Evolutionary conservation across 2,329 filamentous ascomycete genomes (phyloP).

Genomic region (Fusarium gaditjirri): DNA sequence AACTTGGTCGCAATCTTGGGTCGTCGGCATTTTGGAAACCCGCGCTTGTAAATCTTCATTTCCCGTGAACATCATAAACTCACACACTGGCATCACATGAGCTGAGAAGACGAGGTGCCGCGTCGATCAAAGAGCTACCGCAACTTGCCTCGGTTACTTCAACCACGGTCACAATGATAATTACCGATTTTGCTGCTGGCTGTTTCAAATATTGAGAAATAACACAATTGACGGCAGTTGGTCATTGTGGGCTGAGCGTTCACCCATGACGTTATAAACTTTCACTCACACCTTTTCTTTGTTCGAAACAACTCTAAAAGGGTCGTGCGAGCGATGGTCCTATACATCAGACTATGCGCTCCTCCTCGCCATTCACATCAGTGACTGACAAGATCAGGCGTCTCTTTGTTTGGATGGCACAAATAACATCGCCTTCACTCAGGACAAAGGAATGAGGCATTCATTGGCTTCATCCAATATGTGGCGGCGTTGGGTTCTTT

Average conservation of each 20-base stretch:
- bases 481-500: constrained; percentile 29
- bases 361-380: not conserved
- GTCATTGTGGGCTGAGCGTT: not conserved
- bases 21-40: constrained; percentile 14
- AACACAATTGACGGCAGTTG: not conserved
- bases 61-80: constrained; percentile 11
- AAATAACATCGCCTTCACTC: not conserved
- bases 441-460: constrained; percentile 33
- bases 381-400: not conserved
- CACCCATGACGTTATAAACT: constrained; percentile 4
- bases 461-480: not conserved
- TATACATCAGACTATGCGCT: not conserved
- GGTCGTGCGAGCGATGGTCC: not conserved
- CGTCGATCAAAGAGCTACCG: not conserved
- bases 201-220: not conserved
- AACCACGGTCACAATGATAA: not conserved
- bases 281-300: constrained; percentile 16
- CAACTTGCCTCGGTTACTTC: constrained; percentile 3
- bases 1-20: constrained; percentile 4
- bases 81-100: not conserved
- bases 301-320: constrained; percentile 28
- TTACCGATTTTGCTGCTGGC: not conserved
- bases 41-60: constrained; percentile 30
- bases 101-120: not conserved
- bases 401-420: constrained; percentile 14